These are phyloP conservation scores for Mycena chlorophos DNA, from an alignment of 768 basidiomycete species.

Conservation along the genomic window DNA sequence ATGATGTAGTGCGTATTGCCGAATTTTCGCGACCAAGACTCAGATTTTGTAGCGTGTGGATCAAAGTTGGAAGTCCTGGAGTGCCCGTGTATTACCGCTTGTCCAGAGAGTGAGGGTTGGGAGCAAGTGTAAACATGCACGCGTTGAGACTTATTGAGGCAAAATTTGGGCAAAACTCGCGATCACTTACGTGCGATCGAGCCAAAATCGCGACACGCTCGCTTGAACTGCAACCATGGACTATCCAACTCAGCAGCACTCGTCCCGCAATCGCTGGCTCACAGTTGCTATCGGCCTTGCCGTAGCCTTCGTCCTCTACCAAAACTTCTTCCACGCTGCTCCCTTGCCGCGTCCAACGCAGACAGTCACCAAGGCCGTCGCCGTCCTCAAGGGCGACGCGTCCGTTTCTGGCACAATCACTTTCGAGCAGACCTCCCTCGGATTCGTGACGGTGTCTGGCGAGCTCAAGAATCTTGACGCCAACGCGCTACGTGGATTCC, in stretches of 20 bases:
- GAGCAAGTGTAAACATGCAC: too few relatives aligned
- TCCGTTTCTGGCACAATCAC: constrained; percentile 62
- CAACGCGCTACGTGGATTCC: constrained; percentile 67
- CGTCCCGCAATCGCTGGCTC: neutral
- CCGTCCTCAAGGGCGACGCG: constrained; percentile 61
- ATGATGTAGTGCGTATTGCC: constrained; percentile 17
- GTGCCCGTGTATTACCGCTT: constrained; percentile 10
- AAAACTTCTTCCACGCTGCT: neutral
- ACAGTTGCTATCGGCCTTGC: neutral
- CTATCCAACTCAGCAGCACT: neutral
- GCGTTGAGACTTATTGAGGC: too few relatives aligned
- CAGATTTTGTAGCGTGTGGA: constrained; percentile 7
- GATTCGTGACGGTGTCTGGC: constrained; percentile 65
- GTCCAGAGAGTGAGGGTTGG: constrained; percentile 8
- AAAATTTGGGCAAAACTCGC: neutral
- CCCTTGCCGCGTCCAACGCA: too few relatives aligned
- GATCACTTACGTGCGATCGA: neutral
- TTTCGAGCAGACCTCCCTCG: constrained; percentile 57
- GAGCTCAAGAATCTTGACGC: constrained; percentile 60
- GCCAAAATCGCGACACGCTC: neutral
- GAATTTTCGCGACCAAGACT: neutral
- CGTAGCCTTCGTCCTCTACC: neutral
- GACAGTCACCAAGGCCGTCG: too few relatives aligned
- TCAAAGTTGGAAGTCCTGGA: constrained; percentile 12
- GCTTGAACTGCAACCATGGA: neutral